These are phyloP conservation scores for Immersiella caudata DNA, from an alignment of 495 filamentous ascomycete genomes.

Conservation along the genomic window DNA sequence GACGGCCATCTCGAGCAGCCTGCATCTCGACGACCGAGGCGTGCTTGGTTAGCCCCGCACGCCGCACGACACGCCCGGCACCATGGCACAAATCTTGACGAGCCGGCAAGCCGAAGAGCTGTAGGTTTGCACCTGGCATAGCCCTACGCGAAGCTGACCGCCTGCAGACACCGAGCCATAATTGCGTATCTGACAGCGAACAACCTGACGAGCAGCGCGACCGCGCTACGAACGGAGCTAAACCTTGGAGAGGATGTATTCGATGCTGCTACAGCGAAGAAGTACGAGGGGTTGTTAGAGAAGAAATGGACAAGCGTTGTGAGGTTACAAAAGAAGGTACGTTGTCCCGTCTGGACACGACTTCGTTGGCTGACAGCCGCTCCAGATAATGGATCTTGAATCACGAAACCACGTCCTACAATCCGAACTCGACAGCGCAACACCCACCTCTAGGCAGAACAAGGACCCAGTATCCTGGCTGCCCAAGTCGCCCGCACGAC, in stretches of 20 bases:
- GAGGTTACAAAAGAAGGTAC: conserved; percentile 86
- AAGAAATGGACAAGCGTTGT: conserved; percentile 97
- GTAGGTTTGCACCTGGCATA: conserved; percentile 52
- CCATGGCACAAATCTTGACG: conserved; percentile 74
- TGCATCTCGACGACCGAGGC: not conserved
- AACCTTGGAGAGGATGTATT: conserved; percentile 67
- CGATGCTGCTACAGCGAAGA: conserved; percentile 76
- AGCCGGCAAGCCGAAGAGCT: conserved; percentile 84
- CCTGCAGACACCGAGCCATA: conserved; percentile 80
- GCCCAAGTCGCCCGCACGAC: conserved; percentile 74
- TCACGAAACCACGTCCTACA: conserved; percentile 69
- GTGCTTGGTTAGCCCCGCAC: conserved; percentile 1
- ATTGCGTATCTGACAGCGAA: conserved; percentile 82
- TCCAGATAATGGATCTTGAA: conserved; percentile 92
- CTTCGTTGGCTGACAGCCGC: not conserved
- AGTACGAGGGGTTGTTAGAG: conserved; percentile 87
- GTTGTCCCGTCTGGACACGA: not conserved
- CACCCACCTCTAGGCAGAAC: conserved; percentile 80
- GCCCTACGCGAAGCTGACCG: conserved; percentile 16
- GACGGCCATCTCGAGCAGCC: conserved; percentile 6
- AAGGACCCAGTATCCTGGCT: conserved; percentile 88
- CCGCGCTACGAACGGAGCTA: conserved; percentile 67
- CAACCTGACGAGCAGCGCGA: conserved; percentile 66
- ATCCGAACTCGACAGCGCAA: conserved; percentile 78
- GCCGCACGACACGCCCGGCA: conserved; percentile 42